Evolutionary conservation across 495 filamentous ascomycete genomes (phyloP), one percentile per base, ranked within the genome.

Genomic region (Pseudomonodictys pantanalensis): DNA sequence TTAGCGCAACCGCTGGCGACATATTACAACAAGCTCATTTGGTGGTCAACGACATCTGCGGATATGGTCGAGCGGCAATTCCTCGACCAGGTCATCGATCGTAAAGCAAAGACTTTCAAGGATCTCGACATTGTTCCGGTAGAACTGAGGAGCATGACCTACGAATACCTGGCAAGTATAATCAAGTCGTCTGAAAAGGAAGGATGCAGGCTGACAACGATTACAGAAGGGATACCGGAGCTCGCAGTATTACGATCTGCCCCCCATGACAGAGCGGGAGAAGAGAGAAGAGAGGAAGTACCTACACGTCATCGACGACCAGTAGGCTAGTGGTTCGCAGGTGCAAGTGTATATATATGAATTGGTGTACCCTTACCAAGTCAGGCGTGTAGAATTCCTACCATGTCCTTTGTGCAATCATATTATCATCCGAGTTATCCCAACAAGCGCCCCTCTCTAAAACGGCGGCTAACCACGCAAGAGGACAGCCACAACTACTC

Each of bases 241-340:
- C 70, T 78, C 85, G 15, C 77, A 83, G 52, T 91, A 84, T 81
- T 97, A 92, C 76, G 92, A 97, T 70, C 79, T 97, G 62, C 95
- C 93, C 18, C 92, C 95, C 30, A 84, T 89, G 67, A 96, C 92
- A 17, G 91, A 96, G 81, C 87, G 86, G 69, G 93, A 99, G 81
- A 91, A 84, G 79, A 81, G 81, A 68, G 92, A 97, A 73, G 92
- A 99, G 75, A 92, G 82, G 82, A 92, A 96, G 80, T 99, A 92
- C 73, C 71, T 97, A 71, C 95, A 97, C 70, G 89, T 97, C 68
- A 79, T 92, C 65, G 90, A 96, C 68, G 87, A 93, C 72, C 84
- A 93, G 77, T 92, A 85, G 73, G 32, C 7, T 11, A 45, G 9
- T 7, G 5, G n/a, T 2, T 11, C 3, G 38, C 38, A 41, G 24